Evolutionary conservation across 1,284 basidiomycete species (phyloP).

Genomic region (Coniferiporia sulphurascens): DNA sequence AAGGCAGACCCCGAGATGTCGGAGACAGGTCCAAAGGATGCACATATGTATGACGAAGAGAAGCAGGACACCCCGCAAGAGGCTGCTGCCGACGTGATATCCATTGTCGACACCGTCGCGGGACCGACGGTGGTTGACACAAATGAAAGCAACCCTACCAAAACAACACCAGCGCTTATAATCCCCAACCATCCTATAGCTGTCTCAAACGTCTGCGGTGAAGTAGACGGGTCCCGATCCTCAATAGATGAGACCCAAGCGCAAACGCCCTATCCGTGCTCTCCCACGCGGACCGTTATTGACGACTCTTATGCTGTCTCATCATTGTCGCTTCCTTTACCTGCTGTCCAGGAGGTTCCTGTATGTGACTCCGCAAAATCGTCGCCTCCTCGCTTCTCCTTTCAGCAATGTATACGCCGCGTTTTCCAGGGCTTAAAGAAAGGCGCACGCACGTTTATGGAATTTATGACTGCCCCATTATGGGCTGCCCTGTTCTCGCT

Average conservation of each 20-base stretch:
- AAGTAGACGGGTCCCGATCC: background rate
- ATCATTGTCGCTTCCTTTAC: background rate
- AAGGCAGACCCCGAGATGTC: slow-evolving; percentile 57
- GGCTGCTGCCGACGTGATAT: background rate
- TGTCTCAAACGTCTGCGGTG: background rate
- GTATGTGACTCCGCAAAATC: background rate
- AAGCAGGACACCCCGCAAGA: background rate
- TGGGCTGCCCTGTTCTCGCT: slow-evolving; percentile 79
- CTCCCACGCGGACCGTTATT: background rate
- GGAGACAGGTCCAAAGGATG: slow-evolving; percentile 17
- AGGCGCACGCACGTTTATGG: slow-evolving; percentile 45
- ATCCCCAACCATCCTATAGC: background rate
- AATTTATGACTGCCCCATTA: slow-evolving; percentile 87
- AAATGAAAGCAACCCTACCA: background rate
- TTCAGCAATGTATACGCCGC: slow-evolving; percentile 30
- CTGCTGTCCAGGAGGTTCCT: background rate
- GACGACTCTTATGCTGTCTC: slow-evolving; percentile 10
- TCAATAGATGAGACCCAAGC: background rate
- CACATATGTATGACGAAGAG: background rate
- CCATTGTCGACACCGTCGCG: background rate
- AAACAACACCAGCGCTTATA: background rate
- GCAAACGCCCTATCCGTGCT: background rate
- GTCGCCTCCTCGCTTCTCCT: slow-evolving; percentile 26
- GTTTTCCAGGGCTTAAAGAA: slow-evolving; percentile 29
- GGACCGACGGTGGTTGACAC: background rate